Evolutionary conservation across 108 stramenopile species (phyloP).

Genomic region (Conticribra guillardii): DNA sequence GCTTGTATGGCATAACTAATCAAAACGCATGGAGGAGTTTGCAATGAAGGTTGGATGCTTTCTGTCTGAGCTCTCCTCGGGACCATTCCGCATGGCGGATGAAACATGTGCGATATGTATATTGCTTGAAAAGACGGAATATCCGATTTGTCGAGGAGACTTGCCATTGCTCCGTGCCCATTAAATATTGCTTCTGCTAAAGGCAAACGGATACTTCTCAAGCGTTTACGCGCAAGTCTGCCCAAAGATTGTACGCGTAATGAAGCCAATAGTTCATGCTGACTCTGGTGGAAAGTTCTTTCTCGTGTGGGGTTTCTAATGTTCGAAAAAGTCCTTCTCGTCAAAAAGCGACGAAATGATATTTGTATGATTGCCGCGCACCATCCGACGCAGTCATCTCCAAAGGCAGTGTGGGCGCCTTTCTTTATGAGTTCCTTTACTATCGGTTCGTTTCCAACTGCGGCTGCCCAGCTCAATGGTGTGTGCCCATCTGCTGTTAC

Average conservation of each 20-base stretch:
- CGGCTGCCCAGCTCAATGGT: slow-evolving; percentile 48
- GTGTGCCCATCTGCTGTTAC: slow-evolving; percentile 40
- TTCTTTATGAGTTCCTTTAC: slow-evolving; percentile 35
- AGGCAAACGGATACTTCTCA: slow-evolving; percentile 35
- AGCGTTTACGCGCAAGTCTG: slow-evolving; percentile 24
- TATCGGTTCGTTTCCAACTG: slow-evolving; percentile 29
- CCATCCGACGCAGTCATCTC: slow-evolving; percentile 30
- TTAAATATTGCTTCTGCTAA: slow-evolving; percentile 50
- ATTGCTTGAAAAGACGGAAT: slow-evolving; percentile 38
- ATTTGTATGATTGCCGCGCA: slow-evolving; percentile 45
- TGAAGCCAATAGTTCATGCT: slow-evolving; percentile 11
- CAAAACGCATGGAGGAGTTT: not conserved
- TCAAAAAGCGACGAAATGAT: slow-evolving; percentile 26
- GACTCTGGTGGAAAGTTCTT: slow-evolving; percentile 10
- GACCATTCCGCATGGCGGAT: slow-evolving; percentile 3
- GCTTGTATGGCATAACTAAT: slow-evolving; percentile 10
- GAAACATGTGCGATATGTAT: slow-evolving; percentile 24
- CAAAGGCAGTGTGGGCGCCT: slow-evolving; percentile 45
- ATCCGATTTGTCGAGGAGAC: slow-evolving; percentile 22
- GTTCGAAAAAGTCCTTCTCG: slow-evolving; percentile 6
- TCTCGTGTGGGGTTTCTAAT: slow-evolving; percentile 6
- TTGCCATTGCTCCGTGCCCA: slow-evolving; percentile 25
- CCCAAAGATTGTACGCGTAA: slow-evolving; percentile 36
- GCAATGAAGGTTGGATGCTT: not conserved
- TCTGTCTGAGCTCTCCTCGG: slow-evolving; percentile 9